Base-by-base conservation (phyloP, 140 eudicot genomes). In the Ambrosia hybrid region DNA sequence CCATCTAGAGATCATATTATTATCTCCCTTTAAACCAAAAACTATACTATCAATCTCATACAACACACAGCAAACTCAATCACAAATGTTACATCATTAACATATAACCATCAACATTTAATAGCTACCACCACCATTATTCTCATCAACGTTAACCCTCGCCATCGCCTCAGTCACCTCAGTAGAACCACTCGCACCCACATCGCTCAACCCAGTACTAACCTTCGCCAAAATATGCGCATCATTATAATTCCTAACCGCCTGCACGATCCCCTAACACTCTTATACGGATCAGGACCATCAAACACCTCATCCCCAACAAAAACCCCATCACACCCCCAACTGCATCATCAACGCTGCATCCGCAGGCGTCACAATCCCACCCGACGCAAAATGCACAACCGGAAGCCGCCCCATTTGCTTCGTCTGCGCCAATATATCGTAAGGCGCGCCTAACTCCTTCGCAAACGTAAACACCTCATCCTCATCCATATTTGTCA, bases 381-480 rank as follows among this genome's bases (percentile, higher is more conserved):
- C 98, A 9, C 98, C 96, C 17, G 90, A 78, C 3, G 98, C 98
- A 64, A 87, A 92, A 82, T 92, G 96, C 70, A 89, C 92, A 73
- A 92, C 96, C 8, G 96, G 98, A 45, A 92, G 85, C 85, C 98
- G 53, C 0, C 88, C 86, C 95, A 87, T 85, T 43, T 92, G 95
- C 82, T 89, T 92, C 3, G 95, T 84, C 38, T 89, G 98, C 2
- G 88, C 98, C n/a, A 89, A 87, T 0, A 92, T 79, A 26, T 89
- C 95, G 67, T 92, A 92, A 4, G 98, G 95, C 3, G 95, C 95
- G 2, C 71, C 71, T 4, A 89, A 73, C 17, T 77, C 74, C 72
- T 89, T 89, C 0, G 98, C 79, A 26, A 87, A 83, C 0, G 88
- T 60, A 10, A 92, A 92, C 16, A 89, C 95, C 56, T 92, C 98